These are phyloP conservation scores for Fusarium xylarioides DNA, from an alignment of 2,329 filamentous ascomycete species.

Conservation along the genomic window DNA sequence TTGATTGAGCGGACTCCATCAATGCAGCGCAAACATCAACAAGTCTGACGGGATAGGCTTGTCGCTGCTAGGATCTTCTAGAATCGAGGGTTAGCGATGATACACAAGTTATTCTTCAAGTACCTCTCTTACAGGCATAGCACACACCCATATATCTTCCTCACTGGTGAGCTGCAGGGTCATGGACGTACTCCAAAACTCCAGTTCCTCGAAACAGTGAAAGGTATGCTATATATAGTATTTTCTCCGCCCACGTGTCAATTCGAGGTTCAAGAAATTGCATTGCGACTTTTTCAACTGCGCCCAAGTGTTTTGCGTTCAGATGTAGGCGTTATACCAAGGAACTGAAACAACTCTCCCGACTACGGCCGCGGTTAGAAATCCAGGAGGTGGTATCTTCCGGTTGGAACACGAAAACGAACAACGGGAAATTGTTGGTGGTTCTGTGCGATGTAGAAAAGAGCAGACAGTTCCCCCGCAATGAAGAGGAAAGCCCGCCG, in stretches of 20 bases:
- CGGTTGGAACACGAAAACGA: background rate
- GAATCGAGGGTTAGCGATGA: background rate
- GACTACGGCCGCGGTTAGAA: too few relatives aligned
- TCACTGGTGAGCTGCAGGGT: background rate
- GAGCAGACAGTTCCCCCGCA: too few relatives aligned
- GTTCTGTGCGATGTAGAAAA: background rate
- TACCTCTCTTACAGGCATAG: background rate
- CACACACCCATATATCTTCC: background rate
- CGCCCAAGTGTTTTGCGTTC: too few relatives aligned
- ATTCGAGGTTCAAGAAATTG: background rate
- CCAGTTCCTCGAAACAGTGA: background rate
- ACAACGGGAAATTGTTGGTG: background rate
- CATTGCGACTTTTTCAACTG: background rate
- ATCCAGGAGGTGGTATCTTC: too few relatives aligned
- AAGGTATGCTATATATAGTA: background rate
- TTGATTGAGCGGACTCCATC: background rate
- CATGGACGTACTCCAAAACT: background rate
- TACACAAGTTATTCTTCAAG: background rate
- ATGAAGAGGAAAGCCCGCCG: background rate
- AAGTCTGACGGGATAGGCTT: background rate
- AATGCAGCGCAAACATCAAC: background rate
- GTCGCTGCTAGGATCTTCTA: background rate
- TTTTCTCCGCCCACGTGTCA: background rate
- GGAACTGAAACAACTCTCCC: too few relatives aligned
- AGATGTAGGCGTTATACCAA: too few relatives aligned